Evolutionary conservation across 2,329 filamentous ascomycete species (phyloP).

Genomic region (Tolypocladium pustulatum): DNA sequence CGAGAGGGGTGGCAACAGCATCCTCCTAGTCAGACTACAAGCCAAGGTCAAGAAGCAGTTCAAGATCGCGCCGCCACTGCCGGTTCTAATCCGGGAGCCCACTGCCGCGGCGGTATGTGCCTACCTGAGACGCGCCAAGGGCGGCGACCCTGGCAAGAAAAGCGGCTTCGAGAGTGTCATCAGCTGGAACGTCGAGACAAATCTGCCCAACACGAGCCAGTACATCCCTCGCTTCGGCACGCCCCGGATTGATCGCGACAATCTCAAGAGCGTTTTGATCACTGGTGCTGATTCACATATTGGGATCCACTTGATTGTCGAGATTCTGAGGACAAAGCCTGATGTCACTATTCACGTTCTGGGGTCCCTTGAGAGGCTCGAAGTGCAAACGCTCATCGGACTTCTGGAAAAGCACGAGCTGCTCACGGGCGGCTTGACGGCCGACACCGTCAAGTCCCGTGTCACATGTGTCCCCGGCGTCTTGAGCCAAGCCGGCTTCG

Average conservation of each 20-base stretch:
- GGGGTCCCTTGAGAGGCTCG: constrained; percentile 8
- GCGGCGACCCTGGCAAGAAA: background rate
- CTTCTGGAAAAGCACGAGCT: constrained; percentile 11
- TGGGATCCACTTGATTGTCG: background rate
- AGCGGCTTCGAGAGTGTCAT: background rate
- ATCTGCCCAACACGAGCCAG: background rate
- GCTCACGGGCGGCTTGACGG: constrained; percentile 5
- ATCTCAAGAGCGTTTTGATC: background rate
- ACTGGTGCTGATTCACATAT: background rate
- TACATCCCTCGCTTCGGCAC: background rate
- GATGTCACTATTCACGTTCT: background rate
- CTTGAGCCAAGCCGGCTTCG: constrained; percentile 10
- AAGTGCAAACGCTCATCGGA: constrained; percentile 3
- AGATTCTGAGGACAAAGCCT: background rate
- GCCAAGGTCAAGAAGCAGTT: constrained; percentile 11
- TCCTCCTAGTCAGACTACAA: constrained; percentile 6
- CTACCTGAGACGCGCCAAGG: background rate
- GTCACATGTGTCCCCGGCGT: constrained; percentile 9
- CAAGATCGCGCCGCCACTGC: constrained; percentile 4
- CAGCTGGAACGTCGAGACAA: background rate
- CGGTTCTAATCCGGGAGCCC: background rate
- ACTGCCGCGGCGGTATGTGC: background rate
- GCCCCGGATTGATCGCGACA: background rate
- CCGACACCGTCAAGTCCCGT: constrained; percentile 4
- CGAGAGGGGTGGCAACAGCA: constrained; percentile 14